A percentile compares a stretch with the other conserved stretches of the same genome.
These are phyloP conservation scores for Celoporthe dispersa DNA, from an alignment of 2,329 filamentous ascomycete species.

Conservation along the genomic window DNA sequence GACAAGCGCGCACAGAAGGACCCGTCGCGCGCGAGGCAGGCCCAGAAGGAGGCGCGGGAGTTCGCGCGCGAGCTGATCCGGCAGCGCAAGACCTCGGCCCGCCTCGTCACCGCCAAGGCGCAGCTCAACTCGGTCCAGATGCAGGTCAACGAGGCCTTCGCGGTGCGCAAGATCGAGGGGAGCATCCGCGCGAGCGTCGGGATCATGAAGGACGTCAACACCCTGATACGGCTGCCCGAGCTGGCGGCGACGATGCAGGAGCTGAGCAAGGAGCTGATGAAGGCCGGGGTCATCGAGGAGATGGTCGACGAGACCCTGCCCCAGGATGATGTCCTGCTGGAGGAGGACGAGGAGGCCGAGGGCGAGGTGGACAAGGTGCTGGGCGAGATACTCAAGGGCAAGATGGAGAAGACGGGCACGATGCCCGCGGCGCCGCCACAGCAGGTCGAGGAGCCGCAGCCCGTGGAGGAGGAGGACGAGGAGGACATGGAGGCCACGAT, in stretches of 20 bases:
- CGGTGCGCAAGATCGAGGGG: conserved; percentile 93
- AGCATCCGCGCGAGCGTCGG: conserved; percentile 83
- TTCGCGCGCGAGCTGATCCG: conserved; percentile 89
- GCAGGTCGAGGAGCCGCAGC: conserved; percentile 55
- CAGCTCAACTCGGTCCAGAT: conserved; percentile 92
- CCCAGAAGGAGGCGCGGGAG: conserved; percentile 78
- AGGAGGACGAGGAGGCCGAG: conserved; percentile 75
- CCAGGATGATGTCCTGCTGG: conserved; percentile 70
- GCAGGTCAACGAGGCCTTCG: conserved; percentile 97
- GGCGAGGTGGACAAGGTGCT: conserved; percentile 91
- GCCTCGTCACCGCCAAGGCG: conserved; percentile 85
- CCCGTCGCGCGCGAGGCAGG: conserved; percentile 77
- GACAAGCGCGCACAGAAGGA: conserved; percentile 81
- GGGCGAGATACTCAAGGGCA: conserved; percentile 86
- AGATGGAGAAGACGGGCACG: conserved; percentile 67
- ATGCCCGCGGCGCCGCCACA: conserved; percentile 59
- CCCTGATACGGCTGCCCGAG: conserved; percentile 81
- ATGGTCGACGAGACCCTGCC: conserved; percentile 89
- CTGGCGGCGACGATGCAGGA: conserved; percentile 88
- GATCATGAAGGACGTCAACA: conserved; percentile 97
- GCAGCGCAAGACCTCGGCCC: conserved; percentile 73
- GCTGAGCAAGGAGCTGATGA: conserved; percentile 84
- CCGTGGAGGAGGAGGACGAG: conserved; percentile 71
- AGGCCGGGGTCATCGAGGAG: conserved; percentile 96
- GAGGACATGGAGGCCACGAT: conserved; percentile 89